Conservation (phyloP, 331 rosid species). For the Malus hybrid region DNA sequence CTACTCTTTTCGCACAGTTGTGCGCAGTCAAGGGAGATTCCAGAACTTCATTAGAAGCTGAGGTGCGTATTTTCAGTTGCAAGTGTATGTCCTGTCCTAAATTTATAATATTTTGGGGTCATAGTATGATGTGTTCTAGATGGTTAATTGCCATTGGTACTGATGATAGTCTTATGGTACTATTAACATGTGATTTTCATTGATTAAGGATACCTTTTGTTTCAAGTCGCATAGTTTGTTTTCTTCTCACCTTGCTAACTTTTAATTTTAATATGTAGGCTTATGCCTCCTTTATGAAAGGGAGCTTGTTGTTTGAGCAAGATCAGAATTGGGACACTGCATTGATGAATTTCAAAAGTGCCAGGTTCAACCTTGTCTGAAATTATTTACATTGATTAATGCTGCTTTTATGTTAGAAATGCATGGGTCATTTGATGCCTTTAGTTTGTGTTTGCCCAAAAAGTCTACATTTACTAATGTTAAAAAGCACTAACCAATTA, state of each 20-base stretch:
- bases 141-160: neutral
- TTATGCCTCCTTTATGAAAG: slow-evolving; percentile 92
- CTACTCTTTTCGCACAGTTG: slow-evolving; percentile 66
- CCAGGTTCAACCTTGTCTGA: slow-evolving; percentile 51
- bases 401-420: neutral
- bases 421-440: neutral
- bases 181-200: neutral
- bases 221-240: neutral
- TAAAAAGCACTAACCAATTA: neutral
- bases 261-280: slow-evolving; percentile 51
- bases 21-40: slow-evolving; percentile 82
- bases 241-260: slow-evolving; percentile 5
- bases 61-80: slow-evolving; percentile 43
- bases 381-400: neutral
- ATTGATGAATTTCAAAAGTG: slow-evolving; percentile 84
- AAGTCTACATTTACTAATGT: neutral
- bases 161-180: neutral
- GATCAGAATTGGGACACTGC: slow-evolving; percentile 92
- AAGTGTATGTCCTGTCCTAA: neutral
- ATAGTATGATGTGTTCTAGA: neutral
- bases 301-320: slow-evolving; percentile 93
- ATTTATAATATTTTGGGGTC: neutral
- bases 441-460: neutral
- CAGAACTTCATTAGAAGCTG: slow-evolving; percentile 94
- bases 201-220: neutral